Percentiles rank a stretch among this genome's conserved stretches.
Conservation (phyloP, 148 eudicot genomes). For the Diospyros kaki region DNA sequence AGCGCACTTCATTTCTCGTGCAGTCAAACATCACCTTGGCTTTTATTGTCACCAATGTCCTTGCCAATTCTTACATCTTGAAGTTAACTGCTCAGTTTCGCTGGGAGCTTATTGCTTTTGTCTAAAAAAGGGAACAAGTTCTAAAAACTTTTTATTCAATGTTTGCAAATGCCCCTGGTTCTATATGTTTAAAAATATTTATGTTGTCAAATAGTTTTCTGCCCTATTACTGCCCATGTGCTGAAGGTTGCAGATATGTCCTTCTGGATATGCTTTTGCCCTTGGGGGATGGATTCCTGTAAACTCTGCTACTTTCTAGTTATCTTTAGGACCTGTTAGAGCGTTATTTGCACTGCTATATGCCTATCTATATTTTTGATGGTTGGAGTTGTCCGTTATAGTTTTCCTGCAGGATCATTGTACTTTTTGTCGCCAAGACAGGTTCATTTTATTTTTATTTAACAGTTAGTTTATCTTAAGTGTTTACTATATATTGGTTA, state of each 20-base stretch:
- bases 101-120: neutral
- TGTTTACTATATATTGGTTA: neutral
- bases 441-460: neutral
- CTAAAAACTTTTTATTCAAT: neutral
- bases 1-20: too few relatives aligned
- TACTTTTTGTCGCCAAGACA: neutral
- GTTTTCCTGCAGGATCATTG: slow-evolving; percentile 14
- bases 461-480: neutral
- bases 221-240: neutral
- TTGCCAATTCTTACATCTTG: neutral
- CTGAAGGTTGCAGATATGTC: neutral
- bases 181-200: neutral
- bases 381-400: neutral
- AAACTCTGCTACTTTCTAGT: too few relatives aligned
- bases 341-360: neutral
- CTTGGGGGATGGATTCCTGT: neutral
- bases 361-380: neutral
- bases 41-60: too few relatives aligned
- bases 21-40: too few relatives aligned
- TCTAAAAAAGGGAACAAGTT: neutral
- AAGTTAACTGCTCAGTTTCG: neutral
- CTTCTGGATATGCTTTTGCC: neutral
- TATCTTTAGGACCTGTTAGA: neutral
- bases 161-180: neutral
- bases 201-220: neutral